Evolutionary conservation across 2,329 filamentous ascomycete species (phyloP), one percentile per base, ranked within the genome.

Genomic region (Penicillium sp.): DNA sequence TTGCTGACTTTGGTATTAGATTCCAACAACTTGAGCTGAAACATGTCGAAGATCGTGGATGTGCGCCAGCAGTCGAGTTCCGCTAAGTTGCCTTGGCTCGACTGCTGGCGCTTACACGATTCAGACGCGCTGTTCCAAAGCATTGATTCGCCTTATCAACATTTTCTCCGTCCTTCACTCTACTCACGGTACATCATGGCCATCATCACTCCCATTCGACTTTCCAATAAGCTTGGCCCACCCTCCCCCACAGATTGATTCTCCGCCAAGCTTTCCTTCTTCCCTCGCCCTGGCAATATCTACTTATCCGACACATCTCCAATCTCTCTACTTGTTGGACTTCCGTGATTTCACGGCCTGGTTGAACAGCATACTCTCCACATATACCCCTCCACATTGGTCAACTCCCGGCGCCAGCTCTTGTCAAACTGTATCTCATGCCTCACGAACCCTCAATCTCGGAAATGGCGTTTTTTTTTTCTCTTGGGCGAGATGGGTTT

Each of bases 21-120:
- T 96, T 94, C 77, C 95, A 99, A 79, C 92, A 97, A 78, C 83
- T 98, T 69, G 91, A 97, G 74, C 83, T 99, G 71, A 91, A 92
- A 78, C 93, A 97, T 77, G 90, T 97, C 59, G 86, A 91, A 61
- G 91, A 97, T 77, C 85, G 83, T 72, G 93, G 94, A 60, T 95
- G 92, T 79, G 91, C 91, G 76, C 88, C 88, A 71, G 90, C 92
- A 64, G 87, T 96, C 79, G 95, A 99, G 80, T 97, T 98, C 77
- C 86, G 91, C 79, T 94, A 81, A 90, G 24, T 28, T 56, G 49
- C 10, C 19, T 13, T 17, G 30, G 30, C 49, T 65, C 51, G 60
- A 54, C 51, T 65, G 58, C 65, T 68, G 61, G 65, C 60, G 60
- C 63, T 55, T 55, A 28, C 45, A 49, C 26, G 49, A 53, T 54